phyloP scores from a whole-genome alignment of 805 yeast genomes.

The Ogataea glucozyma region DNA sequence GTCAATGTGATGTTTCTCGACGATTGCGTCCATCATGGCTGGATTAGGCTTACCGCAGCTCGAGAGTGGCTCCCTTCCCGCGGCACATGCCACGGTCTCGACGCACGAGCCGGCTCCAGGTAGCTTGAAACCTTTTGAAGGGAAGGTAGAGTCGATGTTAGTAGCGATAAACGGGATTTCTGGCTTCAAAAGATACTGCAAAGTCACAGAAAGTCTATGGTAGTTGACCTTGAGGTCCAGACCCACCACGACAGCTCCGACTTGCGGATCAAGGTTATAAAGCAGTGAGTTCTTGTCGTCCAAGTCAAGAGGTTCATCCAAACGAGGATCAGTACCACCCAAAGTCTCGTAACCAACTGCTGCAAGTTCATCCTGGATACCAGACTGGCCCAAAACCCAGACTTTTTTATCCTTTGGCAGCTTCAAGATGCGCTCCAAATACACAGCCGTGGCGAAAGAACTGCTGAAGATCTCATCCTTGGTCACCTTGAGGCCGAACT shows the following conservation, averaged over 20 bases:
- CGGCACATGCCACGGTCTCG: constrained; percentile 68
- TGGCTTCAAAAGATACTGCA: constrained; percentile 74
- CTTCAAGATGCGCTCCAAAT: constrained; percentile 72
- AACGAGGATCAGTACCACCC: constrained; percentile 79
- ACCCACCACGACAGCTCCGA: constrained; percentile 91
- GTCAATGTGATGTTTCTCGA: constrained; percentile 60
- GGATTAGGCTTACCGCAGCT: constrained; percentile 87
- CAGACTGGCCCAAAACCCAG: constrained; percentile 87
- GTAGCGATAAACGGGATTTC: constrained; percentile 82
- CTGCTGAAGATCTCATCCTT: constrained; percentile 84
- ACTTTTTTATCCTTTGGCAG: constrained; percentile 76
- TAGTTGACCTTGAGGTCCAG: constrained; percentile 77
- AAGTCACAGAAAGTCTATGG: constrained; percentile 74
- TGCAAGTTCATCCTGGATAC: constrained; percentile 76
- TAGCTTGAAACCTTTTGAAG: constrained; percentile 77
- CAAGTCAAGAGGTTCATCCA: constrained; percentile 56
- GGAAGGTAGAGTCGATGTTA: constrained; percentile 92
- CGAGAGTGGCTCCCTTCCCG: constrained; percentile 82
- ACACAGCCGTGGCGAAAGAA: constrained; percentile 88
- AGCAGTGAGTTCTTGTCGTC: constrained; percentile 56
- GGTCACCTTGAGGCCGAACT: constrained; percentile 50
- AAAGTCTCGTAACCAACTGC: constrained; percentile 72
- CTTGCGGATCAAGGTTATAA: constrained; percentile 63
- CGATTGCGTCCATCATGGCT: constrained; percentile 87
- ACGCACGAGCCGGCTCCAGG: constrained; percentile 97